Percentiles rank a stretch among this genome's conserved stretches.
These are phyloP conservation scores for Cutaneotrichosporon daszewskae DNA, from an alignment of 1,284 basidiomycete genomes.

Conservation along the genomic window DNA sequence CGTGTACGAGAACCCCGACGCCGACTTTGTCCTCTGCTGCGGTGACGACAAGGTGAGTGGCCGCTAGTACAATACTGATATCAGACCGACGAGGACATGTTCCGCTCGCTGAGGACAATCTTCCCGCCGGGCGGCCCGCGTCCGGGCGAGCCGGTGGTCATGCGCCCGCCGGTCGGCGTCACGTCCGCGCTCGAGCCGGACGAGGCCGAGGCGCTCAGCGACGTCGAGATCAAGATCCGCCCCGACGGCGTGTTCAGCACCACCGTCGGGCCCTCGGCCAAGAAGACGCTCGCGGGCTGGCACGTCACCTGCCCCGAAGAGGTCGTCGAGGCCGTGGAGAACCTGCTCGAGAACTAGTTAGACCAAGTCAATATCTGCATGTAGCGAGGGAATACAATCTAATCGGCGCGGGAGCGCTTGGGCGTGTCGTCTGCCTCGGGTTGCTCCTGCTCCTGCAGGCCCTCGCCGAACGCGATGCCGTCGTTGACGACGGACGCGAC, in stretches of 20 bases:
- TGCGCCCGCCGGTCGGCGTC: constrained; percentile 69
- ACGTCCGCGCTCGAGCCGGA: constrained; percentile 51
- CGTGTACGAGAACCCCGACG: constrained; percentile 83
- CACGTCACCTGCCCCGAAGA: constrained; percentile 62
- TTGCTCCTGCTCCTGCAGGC: neutral
- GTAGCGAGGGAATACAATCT: too few relatives aligned
- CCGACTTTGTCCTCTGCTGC: constrained; percentile 93
- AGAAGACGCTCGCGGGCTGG: constrained; percentile 81
- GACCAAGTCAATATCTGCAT: too few relatives aligned
- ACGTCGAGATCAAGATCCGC: constrained; percentile 61
- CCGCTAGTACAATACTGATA: neutral
- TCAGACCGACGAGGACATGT: constrained; percentile 93
- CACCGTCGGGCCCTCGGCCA: constrained; percentile 76
- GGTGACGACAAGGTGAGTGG: constrained; percentile 86
- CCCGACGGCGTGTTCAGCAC: constrained; percentile 77
- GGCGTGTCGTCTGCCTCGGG: neutral
- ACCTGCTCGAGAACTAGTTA: constrained; percentile 20
- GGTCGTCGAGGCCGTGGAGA: constrained; percentile 43
- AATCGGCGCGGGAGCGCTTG: constrained; percentile 8
- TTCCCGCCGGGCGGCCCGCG: constrained; percentile 50
- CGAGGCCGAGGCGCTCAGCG: constrained; percentile 45
- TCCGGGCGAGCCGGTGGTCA: constrained; percentile 50
- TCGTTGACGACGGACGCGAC: constrained; percentile 38
- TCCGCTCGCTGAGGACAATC: constrained; percentile 65
- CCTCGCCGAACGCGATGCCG: constrained; percentile 30